Base-by-base conservation (phyloP, 2,329 filamentous ascomycete species). In the Achaetomium macrosporum region DNA sequence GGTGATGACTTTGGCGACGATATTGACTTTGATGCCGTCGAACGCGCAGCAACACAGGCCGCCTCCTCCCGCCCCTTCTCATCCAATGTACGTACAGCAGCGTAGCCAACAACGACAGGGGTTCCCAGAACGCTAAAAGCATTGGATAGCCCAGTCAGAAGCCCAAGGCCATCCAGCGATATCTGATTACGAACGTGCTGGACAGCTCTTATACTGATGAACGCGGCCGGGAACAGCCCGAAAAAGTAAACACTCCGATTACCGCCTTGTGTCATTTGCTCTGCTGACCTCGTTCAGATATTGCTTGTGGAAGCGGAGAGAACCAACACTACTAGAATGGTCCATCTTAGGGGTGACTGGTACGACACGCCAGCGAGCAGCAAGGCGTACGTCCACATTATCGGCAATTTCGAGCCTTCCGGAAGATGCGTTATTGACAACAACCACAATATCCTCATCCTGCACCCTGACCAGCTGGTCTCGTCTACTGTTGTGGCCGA, bases 401-500 rank as follows among this genome's bases (percentile, higher is more conserved):
- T 95, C 58, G 91, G 91, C 30, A 72, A 81, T 3, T 96, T 95
- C 62, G 79, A 85, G 53, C 60, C 70, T 1, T 76, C 73, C 15
- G 88, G 88, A 1, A 82, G 85, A 66, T 95, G 91, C 66, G 72
- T 95, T 43, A 78, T 97, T 57, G 87, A 95, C 65, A 90, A 97
- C 66, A 76, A 79, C 2, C 78, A 85, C 46, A 90, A 91, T 62
- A 87, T 97, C 68, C 74, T 99, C 47, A 90, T 99, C 53, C 73
- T 99, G 13, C 91, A 99, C 64, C 93, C 93, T 0, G 93, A 99
- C 64, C 91, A 97, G 70, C 79, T 99, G 33, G 87, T 99, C 49
- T 97, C 93, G 2, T 87, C 93, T 2, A 97, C 93, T 0, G 90
- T 95, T 5, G 87, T 99, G 41, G 91, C 90, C n/a, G 93, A 99